These are phyloP conservation scores for Globisporangium mamillatum DNA, from an alignment of 352 stramenopile genomes.

Conservation along the genomic window DNA sequence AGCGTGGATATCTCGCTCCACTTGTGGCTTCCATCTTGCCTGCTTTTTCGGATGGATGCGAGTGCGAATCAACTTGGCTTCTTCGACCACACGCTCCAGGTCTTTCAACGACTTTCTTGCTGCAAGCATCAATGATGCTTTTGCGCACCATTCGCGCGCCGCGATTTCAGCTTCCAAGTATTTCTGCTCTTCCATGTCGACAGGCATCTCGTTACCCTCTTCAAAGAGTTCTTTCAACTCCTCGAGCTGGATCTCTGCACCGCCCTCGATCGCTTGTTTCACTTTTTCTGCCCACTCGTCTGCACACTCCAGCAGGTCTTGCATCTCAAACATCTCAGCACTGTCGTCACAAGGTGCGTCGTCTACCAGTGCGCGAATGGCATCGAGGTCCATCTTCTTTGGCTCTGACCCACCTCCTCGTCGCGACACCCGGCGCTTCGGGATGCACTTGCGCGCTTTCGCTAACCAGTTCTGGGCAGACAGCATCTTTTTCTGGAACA, in stretches of 20 bases:
- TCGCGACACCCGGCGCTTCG: slow-evolving; percentile 64
- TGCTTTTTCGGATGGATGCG: slow-evolving; percentile 74
- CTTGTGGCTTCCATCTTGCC: slow-evolving; percentile 77
- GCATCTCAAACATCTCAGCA: slow-evolving; percentile 87
- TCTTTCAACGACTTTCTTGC: slow-evolving; percentile 61
- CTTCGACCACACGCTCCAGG: slow-evolving; percentile 49
- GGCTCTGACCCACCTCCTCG: slow-evolving; percentile 43
- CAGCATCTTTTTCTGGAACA: slow-evolving; percentile 84
- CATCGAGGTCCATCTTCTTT: slow-evolving; percentile 82
- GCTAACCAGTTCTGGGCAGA: slow-evolving; percentile 82
- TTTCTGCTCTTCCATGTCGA: slow-evolving; percentile 86
- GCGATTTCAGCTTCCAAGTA: slow-evolving; percentile 75
- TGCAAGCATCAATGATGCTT: slow-evolving; percentile 48
- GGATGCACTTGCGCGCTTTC: slow-evolving; percentile 85
- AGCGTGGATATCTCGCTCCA: slow-evolving; percentile 76
- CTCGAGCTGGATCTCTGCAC: slow-evolving; percentile 60
- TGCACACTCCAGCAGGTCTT: slow-evolving; percentile 84
- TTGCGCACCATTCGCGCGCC: slow-evolving; percentile 74
- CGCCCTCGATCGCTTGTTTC: slow-evolving; percentile 70
- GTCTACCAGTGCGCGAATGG: slow-evolving; percentile 80
- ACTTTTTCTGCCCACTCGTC: slow-evolving; percentile 83
- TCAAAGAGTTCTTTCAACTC: slow-evolving; percentile 76
- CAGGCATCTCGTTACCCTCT: slow-evolving; percentile 81
- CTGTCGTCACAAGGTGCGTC: slow-evolving; percentile 85
- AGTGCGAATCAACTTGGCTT: slow-evolving; percentile 74